These are phyloP conservation scores for Colletotrichum sp. DNA, from an alignment of 2,329 filamentous ascomycete genomes.

Conservation along the genomic window DNA sequence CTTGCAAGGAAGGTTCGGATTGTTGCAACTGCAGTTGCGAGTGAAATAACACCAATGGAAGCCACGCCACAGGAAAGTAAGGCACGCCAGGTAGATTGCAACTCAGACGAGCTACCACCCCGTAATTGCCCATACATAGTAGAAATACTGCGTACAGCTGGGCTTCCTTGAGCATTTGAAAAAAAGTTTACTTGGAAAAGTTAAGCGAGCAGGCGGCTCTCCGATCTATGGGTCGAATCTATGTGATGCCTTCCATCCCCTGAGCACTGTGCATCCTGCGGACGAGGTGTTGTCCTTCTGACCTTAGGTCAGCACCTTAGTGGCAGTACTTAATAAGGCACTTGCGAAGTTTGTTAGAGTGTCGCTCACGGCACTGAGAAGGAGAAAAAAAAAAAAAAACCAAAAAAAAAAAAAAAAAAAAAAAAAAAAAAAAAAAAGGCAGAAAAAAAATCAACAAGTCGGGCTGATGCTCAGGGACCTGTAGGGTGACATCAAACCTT, in stretches of 20 bases:
- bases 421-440: fast-evolving
- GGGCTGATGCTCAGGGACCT: background rate
- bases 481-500: slow-evolving; percentile 14
- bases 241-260: background rate
- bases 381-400: background rate
- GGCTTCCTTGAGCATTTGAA: background rate
- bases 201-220: background rate
- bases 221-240: background rate
- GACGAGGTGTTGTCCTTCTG: background rate
- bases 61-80: background rate
- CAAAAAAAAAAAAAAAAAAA: background rate
- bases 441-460: background rate
- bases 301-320: background rate
- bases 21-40: background rate
- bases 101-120: background rate
- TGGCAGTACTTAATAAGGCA: background rate
- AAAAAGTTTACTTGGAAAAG: background rate
- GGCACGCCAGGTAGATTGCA: background rate
- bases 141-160: background rate
- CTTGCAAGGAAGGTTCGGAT: background rate
- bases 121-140: background rate
- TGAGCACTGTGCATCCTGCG: background rate
- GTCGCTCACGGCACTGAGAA: background rate
- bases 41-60: background rate
- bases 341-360: background rate